Evolutionary conservation across 495 filamentous ascomycete species (phyloP).

Genomic region (Lophiostoma macrostomum): DNA sequence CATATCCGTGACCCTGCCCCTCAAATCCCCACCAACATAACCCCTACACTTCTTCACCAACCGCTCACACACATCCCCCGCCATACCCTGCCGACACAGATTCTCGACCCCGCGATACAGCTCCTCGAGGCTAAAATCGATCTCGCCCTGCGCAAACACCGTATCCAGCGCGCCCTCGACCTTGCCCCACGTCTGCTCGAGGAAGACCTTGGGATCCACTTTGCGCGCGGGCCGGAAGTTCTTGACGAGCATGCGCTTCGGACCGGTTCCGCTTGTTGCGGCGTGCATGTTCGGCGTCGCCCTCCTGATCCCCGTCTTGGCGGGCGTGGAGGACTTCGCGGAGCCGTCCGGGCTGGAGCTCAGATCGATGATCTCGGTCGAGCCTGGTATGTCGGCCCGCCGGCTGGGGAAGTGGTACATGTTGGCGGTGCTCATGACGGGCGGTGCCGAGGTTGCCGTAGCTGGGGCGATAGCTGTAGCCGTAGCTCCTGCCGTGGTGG

Average conservation of each 20-base stretch:
- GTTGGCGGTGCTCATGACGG: constrained; percentile 17
- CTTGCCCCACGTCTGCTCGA: constrained; percentile 65
- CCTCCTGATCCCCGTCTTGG: constrained; percentile 18
- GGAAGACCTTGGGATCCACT: constrained; percentile 65
- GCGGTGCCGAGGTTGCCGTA: not conserved
- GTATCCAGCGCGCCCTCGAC: constrained; percentile 67
- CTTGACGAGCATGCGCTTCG: constrained; percentile 84
- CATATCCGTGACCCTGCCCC: constrained; percentile 50
- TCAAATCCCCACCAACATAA: constrained; percentile 58
- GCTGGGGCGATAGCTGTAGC: not conserved
- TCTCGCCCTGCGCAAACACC: constrained; percentile 63
- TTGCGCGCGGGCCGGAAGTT: constrained; percentile 65
- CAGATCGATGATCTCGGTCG: constrained; percentile 12
- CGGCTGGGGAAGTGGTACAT: constrained; percentile 22
- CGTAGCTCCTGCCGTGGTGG: not conserved
- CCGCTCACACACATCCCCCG: constrained; percentile 59
- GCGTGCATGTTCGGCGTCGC: constrained; percentile 47
- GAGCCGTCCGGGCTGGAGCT: constrained; percentile 22
- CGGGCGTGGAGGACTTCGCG: not conserved
- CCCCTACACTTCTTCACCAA: constrained; percentile 61
- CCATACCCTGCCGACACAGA: constrained; percentile 72
- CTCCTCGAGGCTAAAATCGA: constrained; percentile 71
- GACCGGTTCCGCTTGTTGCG: constrained; percentile 52
- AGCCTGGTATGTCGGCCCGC: not conserved
- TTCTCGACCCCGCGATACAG: constrained; percentile 89